Base-by-base conservation (phyloP, 768 basidiomycete species). In the Boletus pseudo-olivaceus region DNA sequence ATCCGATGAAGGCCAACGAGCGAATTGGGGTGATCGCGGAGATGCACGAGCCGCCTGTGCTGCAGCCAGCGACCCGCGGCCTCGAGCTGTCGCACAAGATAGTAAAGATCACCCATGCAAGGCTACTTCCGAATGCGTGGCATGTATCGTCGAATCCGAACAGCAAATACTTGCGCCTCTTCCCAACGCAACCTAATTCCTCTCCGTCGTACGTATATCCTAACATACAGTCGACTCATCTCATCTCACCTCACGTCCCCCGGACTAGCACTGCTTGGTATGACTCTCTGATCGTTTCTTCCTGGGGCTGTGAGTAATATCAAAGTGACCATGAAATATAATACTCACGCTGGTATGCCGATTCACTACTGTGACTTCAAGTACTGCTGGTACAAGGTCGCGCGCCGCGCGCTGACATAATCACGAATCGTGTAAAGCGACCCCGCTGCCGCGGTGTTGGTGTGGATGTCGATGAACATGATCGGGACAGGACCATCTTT, bases 401-500 rank as follows among this genome's bases (percentile, higher is more conserved):
- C 32, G n/a, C 49, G 49, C 9, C 5, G 32, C 2, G 3, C 23
- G 1, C 7, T 10, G 44, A 51, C 49, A 26, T n/a, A 7, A 2
- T 10, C 3, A 10, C 7, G 3, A 8, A 51, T 10, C 0, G 2
- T 2, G 0, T 3, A 1, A 9, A 51, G n/a, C 14, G 27, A 8
- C 14, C 1, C 2, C 14, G 47, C 27, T 7, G 4, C 4, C 0
- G 8, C 1, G 5, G 2, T 17, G 7, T 10, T 7, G 2, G 34
- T 37, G 11, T 52, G 27, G 34, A 37, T 27, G 15, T 52, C 51
- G 47, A 37, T 51, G 20, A 51, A 51, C 27, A 35, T 1, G 34
- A 51, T 37, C 11, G 51, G 26, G 8, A 10, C 0, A 17, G 27
- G 8, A 9, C 9, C 4, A 17, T 17, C 2, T 2, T 1, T 11